Base-by-base conservation (phyloP, 2,329 filamentous ascomycete species). In the Nectriaceae sp. region DNA sequence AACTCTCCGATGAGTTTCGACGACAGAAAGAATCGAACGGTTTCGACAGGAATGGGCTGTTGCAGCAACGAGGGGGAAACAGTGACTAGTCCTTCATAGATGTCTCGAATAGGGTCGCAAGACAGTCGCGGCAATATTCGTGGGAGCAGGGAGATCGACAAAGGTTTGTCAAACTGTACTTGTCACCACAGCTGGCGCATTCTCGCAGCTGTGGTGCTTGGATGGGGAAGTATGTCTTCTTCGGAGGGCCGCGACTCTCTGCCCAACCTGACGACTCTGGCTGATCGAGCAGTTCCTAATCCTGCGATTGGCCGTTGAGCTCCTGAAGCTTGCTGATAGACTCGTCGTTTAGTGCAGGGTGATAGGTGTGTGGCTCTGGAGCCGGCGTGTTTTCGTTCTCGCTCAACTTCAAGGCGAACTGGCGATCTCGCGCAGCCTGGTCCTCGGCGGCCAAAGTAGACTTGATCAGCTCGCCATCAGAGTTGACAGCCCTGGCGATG, bases 61-160 rank as follows among this genome's bases (percentile, higher is more conserved):
- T 49, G 56, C 80, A 84, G 63, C 81, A 85, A 2, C 70, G 69
- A 0, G 81, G 79, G 0, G 81, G 82, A 47, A 82, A 85, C 0
- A 79, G 56, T 0, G 72, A 67, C 46, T 84, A 77, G 50, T 83
- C 76, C 0, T 48, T 64, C 19, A 78, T 67, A 0, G 76, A 68
- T 0, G 59, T 45, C 1, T 50, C n/a, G 58, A 84, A 78, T 0
- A 83, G 69, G 0, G 51, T 46, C 2, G 56, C 55, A 0, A 84
- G 54, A 55, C 82, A 85, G 1, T 52, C 52, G 0, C 60, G 59
- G 54, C 82, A 85, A 61, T 83, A 85, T 3, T 71, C 56, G 52
- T 85, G 78, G 1, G 24, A 16, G 20, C 46, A 48, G 15, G 46
- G 46, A 18, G 21, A 39, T 3, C 26, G 21, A 19, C 21, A 21